Base-by-base conservation (phyloP, 164 flowering plant species). In the Buxus sempervirens region DNA sequence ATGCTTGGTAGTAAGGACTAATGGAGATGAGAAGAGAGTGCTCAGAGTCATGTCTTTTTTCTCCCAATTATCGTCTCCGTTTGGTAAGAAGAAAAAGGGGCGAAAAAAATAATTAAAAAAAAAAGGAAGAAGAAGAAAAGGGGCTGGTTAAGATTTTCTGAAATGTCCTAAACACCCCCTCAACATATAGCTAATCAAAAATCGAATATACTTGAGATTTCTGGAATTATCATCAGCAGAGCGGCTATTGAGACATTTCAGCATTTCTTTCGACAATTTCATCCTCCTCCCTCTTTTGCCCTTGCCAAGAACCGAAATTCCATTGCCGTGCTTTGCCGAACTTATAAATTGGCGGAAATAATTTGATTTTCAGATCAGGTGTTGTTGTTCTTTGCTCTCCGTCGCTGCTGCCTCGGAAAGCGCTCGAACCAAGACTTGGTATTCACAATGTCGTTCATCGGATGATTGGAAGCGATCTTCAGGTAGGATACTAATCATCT, bases 391-490 rank as follows among this genome's bases (percentile, higher is more conserved):
- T 21, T n/a, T 72, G 58, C 53, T 59, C 75, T 27, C 56, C 53
- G 23, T 51, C 51, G 9, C 9, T 16, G 5, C 36, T 57, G 8
- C 27, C 62, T 14, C 70, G 68, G 53, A 63, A 3, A 25, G 78
- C 78, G 26, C 53, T 76, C 38, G 78, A 72, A 48, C 68, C 72
- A 27, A 75, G 78, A 14, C 72, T 70, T 15, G 78, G 78, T 15
- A 75, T 75, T 22, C 72, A 76, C 63, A 76, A 76, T 76, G 78
- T 75, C 20, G 72, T 72, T 58, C 64, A 76, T 68, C 72, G 78
- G 27, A 76, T 76, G 78, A 76, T 76, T 19, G 78, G 72, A 14
- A 76, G 70, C 53, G 75, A 75, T 58, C 72, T 76, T 54, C 78
- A 76, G 78, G 78, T 76, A 36, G 19, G 21, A 10, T 58, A 18